Evolutionary conservation across 352 stramenopile genomes (phyloP).

Genomic region (Phytophthora tentaculata): DNA sequence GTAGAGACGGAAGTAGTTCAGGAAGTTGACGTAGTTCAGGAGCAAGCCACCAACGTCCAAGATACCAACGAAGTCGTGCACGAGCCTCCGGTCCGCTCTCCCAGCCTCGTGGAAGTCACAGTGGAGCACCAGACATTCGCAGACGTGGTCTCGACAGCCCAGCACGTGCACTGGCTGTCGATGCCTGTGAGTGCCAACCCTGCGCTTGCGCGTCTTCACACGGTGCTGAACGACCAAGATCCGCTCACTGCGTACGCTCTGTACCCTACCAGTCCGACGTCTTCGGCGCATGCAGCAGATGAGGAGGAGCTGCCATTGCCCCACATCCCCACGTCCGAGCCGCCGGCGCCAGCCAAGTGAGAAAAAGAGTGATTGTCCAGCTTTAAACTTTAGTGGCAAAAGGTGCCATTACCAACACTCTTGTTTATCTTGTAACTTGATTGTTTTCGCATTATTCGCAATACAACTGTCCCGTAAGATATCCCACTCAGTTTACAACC

Average conservation of each 20-base stretch:
- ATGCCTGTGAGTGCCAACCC: slow-evolving; percentile 39
- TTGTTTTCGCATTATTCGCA: slow-evolving; percentile 13
- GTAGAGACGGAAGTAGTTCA: slow-evolving; percentile 8
- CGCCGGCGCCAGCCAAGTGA: slow-evolving; percentile 16
- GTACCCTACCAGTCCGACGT: slow-evolving; percentile 34
- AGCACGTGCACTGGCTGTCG: slow-evolving; percentile 45
- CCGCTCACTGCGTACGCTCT: slow-evolving; percentile 45
- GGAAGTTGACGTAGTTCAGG: slow-evolving; percentile 14
- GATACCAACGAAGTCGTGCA: slow-evolving; percentile 6
- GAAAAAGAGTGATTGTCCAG: slow-evolving; percentile 3
- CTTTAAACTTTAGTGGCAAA: neutral
- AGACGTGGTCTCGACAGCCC: slow-evolving; percentile 24
- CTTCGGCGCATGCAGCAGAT: slow-evolving; percentile 16
- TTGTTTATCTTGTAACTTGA: slow-evolving; percentile 13
- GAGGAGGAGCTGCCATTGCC: slow-evolving; percentile 32
- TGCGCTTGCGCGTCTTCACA: slow-evolving; percentile 43
- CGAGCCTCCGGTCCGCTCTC: neutral
- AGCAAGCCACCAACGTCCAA: slow-evolving; percentile 11
- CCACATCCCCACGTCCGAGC: slow-evolving; percentile 24
- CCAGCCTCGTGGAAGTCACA: slow-evolving; percentile 25
- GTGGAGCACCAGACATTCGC: slow-evolving; percentile 35
- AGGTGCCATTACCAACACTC: slow-evolving; percentile 19
- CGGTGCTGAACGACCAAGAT: slow-evolving; percentile 41
- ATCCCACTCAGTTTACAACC: neutral
- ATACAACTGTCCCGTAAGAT: slow-evolving; percentile 6